phyloP scores from a whole-genome alignment of 1,284 basidiomycete genomes.

The Coriolopsis trogii region DNA sequence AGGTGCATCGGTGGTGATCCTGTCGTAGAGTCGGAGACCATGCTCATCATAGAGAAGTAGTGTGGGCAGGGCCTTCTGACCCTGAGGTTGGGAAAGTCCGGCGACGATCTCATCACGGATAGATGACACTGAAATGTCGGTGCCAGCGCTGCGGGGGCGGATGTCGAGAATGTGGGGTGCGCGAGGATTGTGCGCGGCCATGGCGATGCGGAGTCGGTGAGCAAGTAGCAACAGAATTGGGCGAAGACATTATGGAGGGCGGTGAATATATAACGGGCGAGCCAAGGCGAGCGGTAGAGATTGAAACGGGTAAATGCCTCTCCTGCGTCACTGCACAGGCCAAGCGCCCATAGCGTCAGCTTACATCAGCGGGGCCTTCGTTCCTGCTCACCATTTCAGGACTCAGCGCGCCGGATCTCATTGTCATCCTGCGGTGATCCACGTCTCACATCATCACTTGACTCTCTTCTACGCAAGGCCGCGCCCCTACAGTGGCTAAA shows the following conservation, averaged over 20 bases:
- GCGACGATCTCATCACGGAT: slow-evolving; percentile 51
- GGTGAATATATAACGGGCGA: slow-evolving; percentile 11
- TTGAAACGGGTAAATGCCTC: not conserved
- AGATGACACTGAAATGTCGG: slow-evolving; percentile 34
- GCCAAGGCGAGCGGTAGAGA: not conserved
- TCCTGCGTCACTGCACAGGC: not conserved
- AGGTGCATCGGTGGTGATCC: slow-evolving; percentile 77
- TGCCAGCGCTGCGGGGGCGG: slow-evolving; percentile 35
- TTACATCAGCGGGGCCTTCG: slow-evolving; percentile 24
- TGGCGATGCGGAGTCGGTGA: not conserved
- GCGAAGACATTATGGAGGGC: slow-evolving; percentile 2
- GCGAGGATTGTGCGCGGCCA: slow-evolving; percentile 13
- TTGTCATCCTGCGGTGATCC: not conserved
- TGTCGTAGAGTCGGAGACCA: slow-evolving; percentile 83
- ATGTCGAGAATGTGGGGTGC: slow-evolving; percentile 54
- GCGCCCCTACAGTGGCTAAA: not conserved
- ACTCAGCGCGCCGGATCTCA: slow-evolving; percentile 3
- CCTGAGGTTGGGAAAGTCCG: slow-evolving; percentile 56
- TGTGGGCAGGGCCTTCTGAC: slow-evolving; percentile 77
- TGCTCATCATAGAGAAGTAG: slow-evolving; percentile 87
- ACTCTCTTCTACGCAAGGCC: slow-evolving; percentile 2
- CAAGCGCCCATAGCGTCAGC: slow-evolving; percentile 12
- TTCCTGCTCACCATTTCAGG: slow-evolving; percentile 18
- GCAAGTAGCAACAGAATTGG: not conserved
- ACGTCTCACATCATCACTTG: slow-evolving; percentile 21